Evolutionary conservation across 345 rosid species (phyloP), one percentile per base, ranked within the genome.

Genomic region (Viola odorata): DNA sequence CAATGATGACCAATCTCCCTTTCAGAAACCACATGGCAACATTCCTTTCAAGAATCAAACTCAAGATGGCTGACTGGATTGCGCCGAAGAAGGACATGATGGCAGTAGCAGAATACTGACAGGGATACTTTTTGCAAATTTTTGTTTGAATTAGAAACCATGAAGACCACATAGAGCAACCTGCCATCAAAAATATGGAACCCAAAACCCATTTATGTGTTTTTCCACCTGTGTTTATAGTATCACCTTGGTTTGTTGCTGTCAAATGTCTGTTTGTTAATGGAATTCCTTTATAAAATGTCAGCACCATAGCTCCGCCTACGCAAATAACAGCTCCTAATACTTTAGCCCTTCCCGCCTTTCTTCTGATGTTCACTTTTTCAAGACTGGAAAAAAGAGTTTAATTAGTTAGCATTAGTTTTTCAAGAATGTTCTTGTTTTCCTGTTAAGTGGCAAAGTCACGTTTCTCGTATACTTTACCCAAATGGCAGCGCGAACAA

Each of bases 101-200:
- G 50, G 65, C 65, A 11, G 65, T 67, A 60, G 72, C 58, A 5
- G 77, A 62, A 40, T 63, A 73, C 11, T 67, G 60, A 50, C 62
- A 67, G 32, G 77, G 72, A 50, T 45, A 73, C 12, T 13, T 56
- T 47, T 58, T 54, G 41, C 59, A 45, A 53, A 73, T 54, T 44
- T 63, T 53, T 15, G 72, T 57, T 58, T 73, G 77, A 10, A 67
- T 37, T 5, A 63, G 68, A 58, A 73, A 68, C 77, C 77, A 73
- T 3, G 65, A 63, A 57, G 77, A 67, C 72, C 72, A 73, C 45
- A 11, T 7, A 4, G 63, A 40, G 42, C 62, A 14, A 10, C 72
- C 69, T 3, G 41, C 77, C 47, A 73, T 49, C 32, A 64, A 41
- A 67, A 73, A 40, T 49, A 63, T 58, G 5, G 72, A 67, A 10